Evolutionary conservation across 2,329 filamentous ascomycete species (phyloP), one percentile per base, ranked within the genome.

Genomic region (Mariannaea sp.): DNA sequence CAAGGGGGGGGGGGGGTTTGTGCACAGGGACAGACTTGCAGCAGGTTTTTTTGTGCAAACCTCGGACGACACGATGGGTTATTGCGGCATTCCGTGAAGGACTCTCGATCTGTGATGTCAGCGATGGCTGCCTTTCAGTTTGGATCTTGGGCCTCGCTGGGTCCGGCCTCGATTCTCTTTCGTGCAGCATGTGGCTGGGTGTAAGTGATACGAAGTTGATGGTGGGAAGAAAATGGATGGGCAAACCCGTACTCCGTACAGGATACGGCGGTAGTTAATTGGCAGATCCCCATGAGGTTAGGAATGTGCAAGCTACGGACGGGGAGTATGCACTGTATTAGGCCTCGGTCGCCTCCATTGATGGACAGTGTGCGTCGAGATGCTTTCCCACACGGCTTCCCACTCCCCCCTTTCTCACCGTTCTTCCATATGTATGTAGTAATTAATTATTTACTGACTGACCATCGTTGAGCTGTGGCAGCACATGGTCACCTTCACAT

Each of bases 321-420:
- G n/a, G n/a, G n/a, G n/a, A 30, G 27, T 24, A 17, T 27, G 50
- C 50, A 53, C 50, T 53, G 50, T 53, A 44, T 26, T 12, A 3
- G 20, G 17, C 6, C 16, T 27, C n/a, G 13, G 12, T 40, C 7
- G 26, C 16, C 22, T 8, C 24, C 12, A 19, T 20, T 12, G 8
- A 17, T 17, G 30, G 26, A 53, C 50, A 53, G 50, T 53, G 50
- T 14, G 14, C 19, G 12, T 3, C 7, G 6, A 17, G 8, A 3
- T 7, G n/a, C 4, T n/a, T 38, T 47, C 32, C 20, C 30, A 42
- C 50, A 49, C 26, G 44, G 32, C 32, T 39, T 43, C 38, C 50
- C 50, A 36, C 24, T 48, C 39, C 35, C 41, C 43, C 42, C 22
- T 8, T 41, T 41, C 29, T 29, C 27, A n/a, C n/a, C n/a, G n/a